phyloP scores from a whole-genome alignment of 768 basidiomycete species.

The Psilocybe sp. region DNA sequence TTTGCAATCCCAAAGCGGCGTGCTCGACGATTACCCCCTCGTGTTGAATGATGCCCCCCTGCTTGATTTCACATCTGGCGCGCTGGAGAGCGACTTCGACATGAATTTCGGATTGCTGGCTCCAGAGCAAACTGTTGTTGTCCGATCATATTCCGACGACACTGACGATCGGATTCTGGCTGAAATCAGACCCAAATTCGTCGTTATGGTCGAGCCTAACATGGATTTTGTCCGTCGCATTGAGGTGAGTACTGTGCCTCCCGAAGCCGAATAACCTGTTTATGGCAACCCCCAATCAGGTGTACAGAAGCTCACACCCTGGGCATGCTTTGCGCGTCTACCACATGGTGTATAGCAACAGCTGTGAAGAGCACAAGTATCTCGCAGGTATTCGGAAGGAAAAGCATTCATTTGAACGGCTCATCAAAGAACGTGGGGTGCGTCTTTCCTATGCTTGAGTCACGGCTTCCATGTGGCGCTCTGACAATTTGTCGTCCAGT shows the following conservation, averaged over 20 bases:
- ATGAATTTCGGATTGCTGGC: conserved; percentile 74
- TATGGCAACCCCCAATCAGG: conserved; percentile 38
- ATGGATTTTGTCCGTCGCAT: conserved; percentile 90
- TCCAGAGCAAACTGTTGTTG: conserved; percentile 77
- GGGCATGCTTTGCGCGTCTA: conserved; percentile 86
- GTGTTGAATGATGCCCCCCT: conserved; percentile 25
- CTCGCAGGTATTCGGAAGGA: conserved; percentile 85
- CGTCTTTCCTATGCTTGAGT: conserved; percentile 28
- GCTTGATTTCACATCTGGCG: conserved; percentile 34
- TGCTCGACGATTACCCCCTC: conserved; percentile 14
- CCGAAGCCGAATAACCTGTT: not conserved
- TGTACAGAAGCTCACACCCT: conserved; percentile 82
- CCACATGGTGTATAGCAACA: conserved; percentile 92
- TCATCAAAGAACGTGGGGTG: conserved; percentile 91
- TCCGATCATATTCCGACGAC: conserved; percentile 89
- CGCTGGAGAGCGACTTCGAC: conserved; percentile 62
- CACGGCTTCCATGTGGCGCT: not conserved
- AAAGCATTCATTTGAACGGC: conserved; percentile 88
- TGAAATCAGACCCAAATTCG: conserved; percentile 87
- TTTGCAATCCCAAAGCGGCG: conserved; percentile 31
- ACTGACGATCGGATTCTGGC: conserved; percentile 85
- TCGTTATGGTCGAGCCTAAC: conserved; percentile 92
- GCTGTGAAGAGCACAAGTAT: conserved; percentile 95
- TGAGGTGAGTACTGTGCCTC: conserved; percentile 55
- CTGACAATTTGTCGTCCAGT: conserved; percentile 37